A percentile compares a stretch with the other conserved stretches of the same genome.
phyloP scores from a whole-genome alignment of 2,329 filamentous ascomycete genomes.

The Ceratocystis variospora region DNA sequence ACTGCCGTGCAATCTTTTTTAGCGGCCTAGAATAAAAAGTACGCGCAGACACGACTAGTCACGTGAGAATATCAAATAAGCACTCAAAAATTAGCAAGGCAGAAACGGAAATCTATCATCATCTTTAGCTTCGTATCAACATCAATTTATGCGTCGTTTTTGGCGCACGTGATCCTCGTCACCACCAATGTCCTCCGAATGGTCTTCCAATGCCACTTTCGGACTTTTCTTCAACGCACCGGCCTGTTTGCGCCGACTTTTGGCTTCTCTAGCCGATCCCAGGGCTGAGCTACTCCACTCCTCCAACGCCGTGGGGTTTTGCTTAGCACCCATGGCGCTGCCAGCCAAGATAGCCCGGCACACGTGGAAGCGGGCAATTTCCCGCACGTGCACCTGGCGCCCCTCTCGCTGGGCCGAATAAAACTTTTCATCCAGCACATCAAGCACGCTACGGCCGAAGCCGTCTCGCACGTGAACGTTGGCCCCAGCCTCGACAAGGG shows the following conservation, averaged over 20 bases:
- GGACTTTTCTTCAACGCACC: not conserved
- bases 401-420: conserved; percentile 24
- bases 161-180: not conserved
- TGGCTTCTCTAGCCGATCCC: not conserved
- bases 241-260: not conserved
- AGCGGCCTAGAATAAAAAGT: not conserved
- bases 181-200: not conserved
- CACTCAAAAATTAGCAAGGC: conserved; percentile 3
- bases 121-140: not conserved
- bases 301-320: conserved; percentile 29
- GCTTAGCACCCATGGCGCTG: conserved; percentile 25
- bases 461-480: conserved; percentile 36
- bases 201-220: not conserved
- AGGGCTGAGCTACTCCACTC: conserved; percentile 29
- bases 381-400: conserved; percentile 29
- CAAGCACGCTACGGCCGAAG: conserved; percentile 32
- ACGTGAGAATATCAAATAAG: not conserved
- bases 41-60: not conserved
- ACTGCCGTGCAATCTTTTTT: not conserved
- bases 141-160: not conserved
- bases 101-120: not conserved
- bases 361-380: conserved; percentile 28
- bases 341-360: conserved; percentile 35
- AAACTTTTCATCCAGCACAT: conserved; percentile 33
- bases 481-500: conserved; percentile 34